These are phyloP conservation scores for Solanum sejunctum DNA, from an alignment of 257 asterid species.

Conservation along the genomic window DNA sequence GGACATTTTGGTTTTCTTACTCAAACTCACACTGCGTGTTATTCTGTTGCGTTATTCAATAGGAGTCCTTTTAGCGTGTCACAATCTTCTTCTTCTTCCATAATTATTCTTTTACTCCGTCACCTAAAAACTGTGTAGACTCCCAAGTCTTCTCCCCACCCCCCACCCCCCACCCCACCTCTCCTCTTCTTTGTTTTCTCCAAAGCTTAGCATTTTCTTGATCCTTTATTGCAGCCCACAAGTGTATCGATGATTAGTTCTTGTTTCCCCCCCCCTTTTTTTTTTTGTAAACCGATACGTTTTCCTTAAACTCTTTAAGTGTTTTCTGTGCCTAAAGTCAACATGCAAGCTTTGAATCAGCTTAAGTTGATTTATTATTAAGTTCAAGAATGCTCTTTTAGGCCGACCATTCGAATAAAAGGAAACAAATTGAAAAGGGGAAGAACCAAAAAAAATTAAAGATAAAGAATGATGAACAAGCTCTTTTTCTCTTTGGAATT, in stretches of 20 bases:
- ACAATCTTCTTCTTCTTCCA: background rate
- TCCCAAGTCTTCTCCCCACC: background rate
- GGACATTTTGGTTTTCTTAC: no score
- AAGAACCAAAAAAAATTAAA: background rate
- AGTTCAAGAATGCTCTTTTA: background rate
- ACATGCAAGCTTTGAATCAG: conserved; percentile 31
- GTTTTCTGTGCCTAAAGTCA: conserved; percentile 20
- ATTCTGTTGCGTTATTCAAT: no score
- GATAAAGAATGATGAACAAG: conserved; percentile 69
- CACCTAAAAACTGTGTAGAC: background rate
- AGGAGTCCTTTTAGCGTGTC: background rate
- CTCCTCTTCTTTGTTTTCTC: background rate
- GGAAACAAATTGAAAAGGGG: background rate
- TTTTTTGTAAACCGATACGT: conserved; percentile 21
- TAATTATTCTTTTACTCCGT: background rate
- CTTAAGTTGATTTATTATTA: conserved; percentile 14
- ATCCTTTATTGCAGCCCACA: background rate
- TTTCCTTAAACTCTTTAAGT: conserved; percentile 8
- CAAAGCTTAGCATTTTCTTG: background rate
- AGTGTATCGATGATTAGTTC: background rate
- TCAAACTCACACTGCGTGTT: no score
- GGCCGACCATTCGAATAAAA: background rate
- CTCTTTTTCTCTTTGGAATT: conserved; percentile 72
- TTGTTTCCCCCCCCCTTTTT: no score
- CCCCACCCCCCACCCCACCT: background rate